These are phyloP conservation scores for Komagataella kurtzmanii DNA, from an alignment of 805 yeast genomes.

Conservation along the genomic window DNA sequence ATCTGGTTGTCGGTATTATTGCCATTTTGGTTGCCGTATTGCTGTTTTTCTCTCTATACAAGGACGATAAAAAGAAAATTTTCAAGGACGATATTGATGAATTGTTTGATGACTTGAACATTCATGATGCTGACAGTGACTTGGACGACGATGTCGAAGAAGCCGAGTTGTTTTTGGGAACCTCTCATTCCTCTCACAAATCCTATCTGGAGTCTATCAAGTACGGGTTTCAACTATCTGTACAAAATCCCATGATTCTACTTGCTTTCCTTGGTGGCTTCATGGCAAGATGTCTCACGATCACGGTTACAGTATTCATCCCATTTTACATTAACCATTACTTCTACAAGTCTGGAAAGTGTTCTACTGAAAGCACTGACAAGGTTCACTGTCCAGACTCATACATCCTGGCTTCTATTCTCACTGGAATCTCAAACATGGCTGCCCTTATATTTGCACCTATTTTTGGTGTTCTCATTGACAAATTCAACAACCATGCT, in stretches of 20 bases:
- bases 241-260: conserved; percentile 29
- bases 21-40: conserved; percentile 25
- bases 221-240: conserved; percentile 34
- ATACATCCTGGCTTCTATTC: conserved; percentile 49
- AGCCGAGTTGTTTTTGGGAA: conserved; percentile 6
- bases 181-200: conserved; percentile 5
- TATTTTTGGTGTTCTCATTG: conserved; percentile 45
- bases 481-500: conserved; percentile 20
- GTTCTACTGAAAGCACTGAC: conserved; percentile 21
- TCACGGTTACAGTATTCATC: conserved; percentile 42
- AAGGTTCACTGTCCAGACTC: conserved; percentile 44
- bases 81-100: conserved; percentile 17
- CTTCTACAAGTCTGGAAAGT: conserved; percentile 35
- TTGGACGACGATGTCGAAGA: conserved; percentile 6
- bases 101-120: conserved; percentile 16
- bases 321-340: conserved; percentile 51
- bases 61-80: conserved; percentile 20
- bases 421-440: conserved; percentile 55
- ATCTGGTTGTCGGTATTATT: conserved; percentile 29
- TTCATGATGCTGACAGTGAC: conserved; percentile 15
- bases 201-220: conserved; percentile 26
- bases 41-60: conserved; percentile 30
- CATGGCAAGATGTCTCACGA: conserved; percentile 51
- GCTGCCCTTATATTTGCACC: conserved; percentile 50
- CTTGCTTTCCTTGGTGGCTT: conserved; percentile 50